These are phyloP conservation scores for Pseudozyma thailandica DNA, from an alignment of 1,284 basidiomycete species.

Conservation along the genomic window DNA sequence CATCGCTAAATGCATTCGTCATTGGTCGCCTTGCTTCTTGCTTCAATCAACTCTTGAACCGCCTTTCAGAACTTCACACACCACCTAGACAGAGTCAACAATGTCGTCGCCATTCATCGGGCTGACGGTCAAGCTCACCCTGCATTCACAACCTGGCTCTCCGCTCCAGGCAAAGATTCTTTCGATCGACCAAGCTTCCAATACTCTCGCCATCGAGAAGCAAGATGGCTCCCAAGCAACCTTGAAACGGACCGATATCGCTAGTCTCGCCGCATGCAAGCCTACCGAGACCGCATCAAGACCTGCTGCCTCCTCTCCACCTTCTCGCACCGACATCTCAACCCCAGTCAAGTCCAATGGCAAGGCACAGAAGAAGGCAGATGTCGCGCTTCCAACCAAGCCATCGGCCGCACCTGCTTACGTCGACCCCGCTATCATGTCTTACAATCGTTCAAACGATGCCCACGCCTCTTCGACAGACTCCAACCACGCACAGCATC, in stretches of 20 bases:
- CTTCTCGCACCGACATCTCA: conserved; percentile 8
- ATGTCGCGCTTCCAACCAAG: conserved; percentile 2
- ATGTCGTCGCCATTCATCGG: conserved; percentile 49
- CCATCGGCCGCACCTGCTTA: conserved; percentile 6
- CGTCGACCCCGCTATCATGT: conserved; percentile 32
- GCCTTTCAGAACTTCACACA: background rate
- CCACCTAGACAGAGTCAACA: background rate
- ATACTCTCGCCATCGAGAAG: conserved; percentile 47
- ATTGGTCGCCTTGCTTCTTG: background rate
- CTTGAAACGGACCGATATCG: conserved; percentile 38
- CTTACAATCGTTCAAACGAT: conserved; percentile 12
- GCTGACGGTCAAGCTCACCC: conserved; percentile 41
- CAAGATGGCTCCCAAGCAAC: conserved; percentile 32
- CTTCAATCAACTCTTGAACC: background rate
- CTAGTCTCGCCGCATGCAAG: conserved; percentile 33
- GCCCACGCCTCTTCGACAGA: background rate
- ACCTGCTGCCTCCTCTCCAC: background rate
- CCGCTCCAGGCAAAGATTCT: conserved; percentile 38
- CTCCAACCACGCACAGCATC: conserved; percentile 5
- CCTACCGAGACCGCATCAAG: conserved; percentile 3
- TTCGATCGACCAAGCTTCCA: conserved; percentile 38
- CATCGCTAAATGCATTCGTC: conserved; percentile 1
- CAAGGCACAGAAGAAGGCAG: conserved; percentile 18
- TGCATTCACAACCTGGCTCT: conserved; percentile 31
- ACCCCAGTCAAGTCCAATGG: conserved; percentile 11